A percentile compares a stretch with the other conserved stretches of the same genome.
Evolutionary conservation across 2,329 filamentous ascomycete species (phyloP).

Genomic region (Colletotrichum gigasporum): DNA sequence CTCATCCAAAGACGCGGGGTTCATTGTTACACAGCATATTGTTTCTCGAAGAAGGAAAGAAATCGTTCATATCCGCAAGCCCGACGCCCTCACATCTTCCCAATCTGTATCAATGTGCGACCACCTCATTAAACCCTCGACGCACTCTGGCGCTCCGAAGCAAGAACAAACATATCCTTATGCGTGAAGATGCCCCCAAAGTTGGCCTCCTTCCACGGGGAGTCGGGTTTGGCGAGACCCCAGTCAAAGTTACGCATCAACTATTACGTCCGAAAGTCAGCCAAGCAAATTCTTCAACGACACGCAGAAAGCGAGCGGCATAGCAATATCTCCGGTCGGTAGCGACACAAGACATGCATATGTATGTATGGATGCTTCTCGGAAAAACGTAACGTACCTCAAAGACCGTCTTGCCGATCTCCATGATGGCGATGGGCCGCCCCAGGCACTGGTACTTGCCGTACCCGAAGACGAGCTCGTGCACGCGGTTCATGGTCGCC

Average conservation of each 20-base stretch:
- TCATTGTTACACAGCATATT: too few relatives aligned
- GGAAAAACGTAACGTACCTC: conserved; percentile 47
- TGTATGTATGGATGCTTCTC: too few relatives aligned
- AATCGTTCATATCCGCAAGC: too few relatives aligned
- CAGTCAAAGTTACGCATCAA: conserved; percentile 33
- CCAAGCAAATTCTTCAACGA: too few relatives aligned
- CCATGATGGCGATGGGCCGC: conserved; percentile 56
- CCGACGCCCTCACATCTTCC: too few relatives aligned
- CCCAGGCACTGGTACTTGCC: conserved; percentile 57
- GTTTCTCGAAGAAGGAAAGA: too few relatives aligned
- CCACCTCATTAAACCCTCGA: too few relatives aligned
- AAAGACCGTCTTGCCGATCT: conserved; percentile 57
- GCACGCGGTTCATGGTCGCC: conserved; percentile 44
- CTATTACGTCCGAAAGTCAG: not conserved
- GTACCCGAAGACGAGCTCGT: conserved; percentile 56
- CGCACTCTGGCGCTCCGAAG: conserved; percentile 3
- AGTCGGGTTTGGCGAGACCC: conserved; percentile 30
- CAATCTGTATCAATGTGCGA: too few relatives aligned
- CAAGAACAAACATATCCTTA: conserved; percentile 31
- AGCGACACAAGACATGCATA: too few relatives aligned
- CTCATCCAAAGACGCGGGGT: too few relatives aligned
- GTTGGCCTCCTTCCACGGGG: conserved; percentile 29
- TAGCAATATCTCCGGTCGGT: too few relatives aligned
- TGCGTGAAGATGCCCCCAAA: conserved; percentile 23
- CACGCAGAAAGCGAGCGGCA: too few relatives aligned